phyloP scores from a whole-genome alignment of 2,329 filamentous ascomycete genomes.

The Alternaria hordeiaustralica region DNA sequence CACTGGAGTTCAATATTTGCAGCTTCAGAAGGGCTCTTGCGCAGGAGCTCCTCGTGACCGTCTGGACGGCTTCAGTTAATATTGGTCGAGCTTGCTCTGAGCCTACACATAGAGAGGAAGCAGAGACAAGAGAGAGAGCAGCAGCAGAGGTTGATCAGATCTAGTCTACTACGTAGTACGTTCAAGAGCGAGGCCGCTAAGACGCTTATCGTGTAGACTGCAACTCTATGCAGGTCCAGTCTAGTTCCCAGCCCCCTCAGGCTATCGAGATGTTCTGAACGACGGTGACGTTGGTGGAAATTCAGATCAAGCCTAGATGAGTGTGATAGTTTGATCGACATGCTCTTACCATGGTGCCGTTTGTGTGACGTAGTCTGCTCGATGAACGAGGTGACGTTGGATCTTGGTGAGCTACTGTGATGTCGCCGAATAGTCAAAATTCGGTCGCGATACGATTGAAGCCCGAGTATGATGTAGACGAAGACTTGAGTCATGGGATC shows the following conservation, averaged over 20 bases:
- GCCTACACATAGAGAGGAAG: neutral
- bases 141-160: neutral
- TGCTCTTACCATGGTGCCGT: neutral
- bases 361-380: neutral
- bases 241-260: neutral
- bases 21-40: neutral
- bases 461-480: constrained; percentile 3
- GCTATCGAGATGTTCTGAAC: neutral
- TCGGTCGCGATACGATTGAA: neutral
- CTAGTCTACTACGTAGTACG: neutral
- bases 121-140: neutral
- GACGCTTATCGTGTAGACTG: neutral
- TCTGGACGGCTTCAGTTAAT: neutral
- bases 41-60: neutral
- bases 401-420: neutral
- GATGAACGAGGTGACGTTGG: neutral
- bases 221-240: neutral
- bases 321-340: neutral
- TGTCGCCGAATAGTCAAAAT: neutral
- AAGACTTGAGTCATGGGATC: neutral
- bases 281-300: neutral
- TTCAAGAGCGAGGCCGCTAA: neutral
- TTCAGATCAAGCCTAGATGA: neutral
- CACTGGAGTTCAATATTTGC: neutral
- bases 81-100: neutral